Evolutionary conservation across 2,329 filamentous ascomycete genomes (phyloP), one percentile per base, ranked within the genome.

Genomic region (Pyrenophora tritici-repentis): DNA sequence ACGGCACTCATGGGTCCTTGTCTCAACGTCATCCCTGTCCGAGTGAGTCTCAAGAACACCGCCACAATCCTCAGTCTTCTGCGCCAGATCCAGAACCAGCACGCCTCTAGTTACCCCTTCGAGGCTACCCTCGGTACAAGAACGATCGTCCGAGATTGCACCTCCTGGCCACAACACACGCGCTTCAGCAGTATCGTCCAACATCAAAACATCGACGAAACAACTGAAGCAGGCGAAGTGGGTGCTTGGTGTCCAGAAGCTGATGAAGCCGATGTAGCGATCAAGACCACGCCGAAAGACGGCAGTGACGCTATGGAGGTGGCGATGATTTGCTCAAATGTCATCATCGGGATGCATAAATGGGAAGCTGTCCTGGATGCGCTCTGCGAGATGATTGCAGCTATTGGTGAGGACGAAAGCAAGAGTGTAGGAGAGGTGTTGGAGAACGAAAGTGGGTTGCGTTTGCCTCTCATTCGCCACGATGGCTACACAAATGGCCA

Each of bases 201-300:
- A 14, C 36, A 39, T 39, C 36, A 39, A 39, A 39, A 39, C 18
- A 39, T 39, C 8, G 36, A 39, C 17, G 36, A 39, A 26, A 39
- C 20, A n/a, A 39, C 36, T 4, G 36, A 39, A 39, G 36, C 36
- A 39, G 36, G 36, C 14, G 18, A 39, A 39, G 36, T 39, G 36
- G 36, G 36, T 14, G 36, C 36, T 24, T 39, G 36, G 36, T 39
- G 36, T 39, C 36, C 36, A 4, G 36, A 39, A 39, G 36, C 36
- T 26, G 36, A 39, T 39, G 36, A 39, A 39, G 36, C 36, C 18
- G 36, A 39, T 39, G 20, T 39, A n/a, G 36, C 36, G 10, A 39
- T 39, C 36, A 39, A 39, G 13, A 39, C 36, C 6, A 39, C 36
- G n/a, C 36, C 36, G 36, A 20, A 24, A 39, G 18, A 39, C 13